phyloP scores from a whole-genome alignment of 371 early-diverging fungal genomes.

The Mortierella sp. region DNA sequence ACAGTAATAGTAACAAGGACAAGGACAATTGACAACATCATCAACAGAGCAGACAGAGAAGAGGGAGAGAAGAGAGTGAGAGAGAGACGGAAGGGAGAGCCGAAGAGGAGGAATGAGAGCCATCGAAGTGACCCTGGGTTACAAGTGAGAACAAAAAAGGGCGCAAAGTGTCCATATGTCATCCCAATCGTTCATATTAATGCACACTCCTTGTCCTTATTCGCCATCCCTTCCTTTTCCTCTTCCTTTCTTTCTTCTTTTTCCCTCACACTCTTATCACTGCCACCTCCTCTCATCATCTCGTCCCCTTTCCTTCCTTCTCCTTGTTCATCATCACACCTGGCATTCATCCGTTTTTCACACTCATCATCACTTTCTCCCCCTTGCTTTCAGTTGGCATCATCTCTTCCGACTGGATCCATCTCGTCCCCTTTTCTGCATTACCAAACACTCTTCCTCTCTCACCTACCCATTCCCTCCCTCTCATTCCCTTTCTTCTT shows the following conservation, averaged over 20 bases:
- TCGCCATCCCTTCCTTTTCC: background rate
- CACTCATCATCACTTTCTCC: background rate
- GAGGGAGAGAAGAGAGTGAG: background rate
- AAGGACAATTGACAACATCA: background rate
- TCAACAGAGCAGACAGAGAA: background rate
- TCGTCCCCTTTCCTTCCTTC: background rate
- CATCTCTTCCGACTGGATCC: background rate
- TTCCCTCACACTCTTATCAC: too few relatives aligned
- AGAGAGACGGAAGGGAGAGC: background rate
- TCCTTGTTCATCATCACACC: background rate
- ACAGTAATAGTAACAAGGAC: background rate
- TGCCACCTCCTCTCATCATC: too few relatives aligned
- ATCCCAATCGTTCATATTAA: background rate
- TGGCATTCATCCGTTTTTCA: too few relatives aligned
- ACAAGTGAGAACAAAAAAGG: background rate
- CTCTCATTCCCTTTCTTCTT: background rate
- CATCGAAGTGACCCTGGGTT: background rate
- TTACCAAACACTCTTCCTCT: background rate
- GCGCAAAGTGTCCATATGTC: background rate
- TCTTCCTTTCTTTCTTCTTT: background rate
- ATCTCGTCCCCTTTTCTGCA: background rate
- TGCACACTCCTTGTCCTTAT: background rate
- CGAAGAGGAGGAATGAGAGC: background rate
- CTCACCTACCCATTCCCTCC: background rate
- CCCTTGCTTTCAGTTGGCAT: background rate